Conservation (phyloP, 1,284 basidiomycete species). For the Sporisorium scitamineum region DNA sequence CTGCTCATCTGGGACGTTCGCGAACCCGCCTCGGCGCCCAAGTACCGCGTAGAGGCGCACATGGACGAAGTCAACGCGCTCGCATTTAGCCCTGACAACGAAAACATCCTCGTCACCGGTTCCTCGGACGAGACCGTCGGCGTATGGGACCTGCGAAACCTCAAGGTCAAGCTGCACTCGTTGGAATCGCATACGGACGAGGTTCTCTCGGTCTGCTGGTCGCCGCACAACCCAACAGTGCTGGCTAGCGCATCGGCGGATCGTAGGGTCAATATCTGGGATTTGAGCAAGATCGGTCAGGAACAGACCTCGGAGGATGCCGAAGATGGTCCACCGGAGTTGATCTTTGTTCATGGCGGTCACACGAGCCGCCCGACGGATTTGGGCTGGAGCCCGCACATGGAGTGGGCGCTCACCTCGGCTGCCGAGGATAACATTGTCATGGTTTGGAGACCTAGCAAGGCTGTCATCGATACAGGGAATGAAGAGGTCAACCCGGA, state of each 20-base stretch:
- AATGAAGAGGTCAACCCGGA: slow-evolving; percentile 34
- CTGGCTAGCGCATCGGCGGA: slow-evolving; percentile 80
- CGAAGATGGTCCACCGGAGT: slow-evolving; percentile 87
- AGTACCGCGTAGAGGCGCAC: slow-evolving; percentile 81
- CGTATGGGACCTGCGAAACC: slow-evolving; percentile 88
- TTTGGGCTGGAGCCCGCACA: slow-evolving; percentile 65
- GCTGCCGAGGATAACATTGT: slow-evolving; percentile 68
- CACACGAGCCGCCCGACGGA: slow-evolving; percentile 67
- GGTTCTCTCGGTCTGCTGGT: slow-evolving; percentile 93
- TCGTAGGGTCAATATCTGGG: slow-evolving; percentile 94
- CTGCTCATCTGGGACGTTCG: slow-evolving; percentile 96
- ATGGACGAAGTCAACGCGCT: slow-evolving; percentile 90
- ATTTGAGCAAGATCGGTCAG: slow-evolving; percentile 88
- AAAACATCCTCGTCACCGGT: slow-evolving; percentile 89
- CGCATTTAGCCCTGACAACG: slow-evolving; percentile 85
- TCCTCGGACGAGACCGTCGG: slow-evolving; percentile 94
- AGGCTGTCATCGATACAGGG: slow-evolving; percentile 45
- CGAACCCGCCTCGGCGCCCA: slow-evolving; percentile 74
- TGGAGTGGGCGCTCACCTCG: slow-evolving; percentile 63
- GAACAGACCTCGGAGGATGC: slow-evolving; percentile 98
- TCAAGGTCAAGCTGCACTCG: slow-evolving; percentile 81
- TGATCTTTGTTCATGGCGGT: slow-evolving; percentile 68
- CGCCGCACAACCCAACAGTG: slow-evolving; percentile 79
- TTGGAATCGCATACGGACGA: slow-evolving; percentile 96
- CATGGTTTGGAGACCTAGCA: slow-evolving; percentile 61